Evolutionary conservation across 2,329 filamentous ascomycete species (phyloP), one percentile per base, ranked within the genome.

Genomic region (Phaeosphaeriaceae sp.): DNA sequence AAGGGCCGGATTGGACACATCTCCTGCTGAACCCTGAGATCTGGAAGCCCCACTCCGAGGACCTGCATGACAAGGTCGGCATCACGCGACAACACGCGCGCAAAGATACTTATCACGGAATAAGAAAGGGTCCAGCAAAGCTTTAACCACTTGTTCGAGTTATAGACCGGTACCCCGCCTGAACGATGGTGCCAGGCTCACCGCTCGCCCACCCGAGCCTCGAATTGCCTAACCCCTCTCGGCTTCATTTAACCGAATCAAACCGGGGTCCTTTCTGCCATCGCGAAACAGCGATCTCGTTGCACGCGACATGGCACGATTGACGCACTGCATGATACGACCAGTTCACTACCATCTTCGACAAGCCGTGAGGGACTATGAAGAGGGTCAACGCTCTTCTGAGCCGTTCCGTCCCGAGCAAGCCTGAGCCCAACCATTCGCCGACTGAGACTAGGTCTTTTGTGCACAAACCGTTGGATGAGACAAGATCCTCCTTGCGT

Each of bases 321-420:
- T n/a, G 19, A 44, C 24, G 42, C 21, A 33, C 50, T 45, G 13
- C 21, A 45, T 24, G 27, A 21, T n/a, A 27, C 41, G 6, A 46
- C 21, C 17, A 17, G 20, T 2, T n/a, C 20, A 27, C 20, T 22
- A 7, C 33, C 10, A 44, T 15, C 25, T 49, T 47, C 36, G 9
- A 44, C 52, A 27, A 27, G n/a, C 10, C 13, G 15, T 42, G n/a
- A 48, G 27, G 42, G 33, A 48, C 31, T 31, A 54, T 54, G 52
- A 54, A 54, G 45, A 54, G 52, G 22, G 52, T 54, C 13, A 54
- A 49, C 45, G 52, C 52, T 19, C 31, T 54, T 11, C 22, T 54
- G 44, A 54, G 48, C 27, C 52, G 52, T 21, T 54, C 52, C 13
- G 33, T 20, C 15, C 31, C 52, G 17, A 21, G 45, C 42, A 53